A percentile compares a stretch with the other conserved stretches of the same genome.
phyloP scores from a whole-genome alignment of 805 yeast genomes.

The Allodekkera sacchari region DNA sequence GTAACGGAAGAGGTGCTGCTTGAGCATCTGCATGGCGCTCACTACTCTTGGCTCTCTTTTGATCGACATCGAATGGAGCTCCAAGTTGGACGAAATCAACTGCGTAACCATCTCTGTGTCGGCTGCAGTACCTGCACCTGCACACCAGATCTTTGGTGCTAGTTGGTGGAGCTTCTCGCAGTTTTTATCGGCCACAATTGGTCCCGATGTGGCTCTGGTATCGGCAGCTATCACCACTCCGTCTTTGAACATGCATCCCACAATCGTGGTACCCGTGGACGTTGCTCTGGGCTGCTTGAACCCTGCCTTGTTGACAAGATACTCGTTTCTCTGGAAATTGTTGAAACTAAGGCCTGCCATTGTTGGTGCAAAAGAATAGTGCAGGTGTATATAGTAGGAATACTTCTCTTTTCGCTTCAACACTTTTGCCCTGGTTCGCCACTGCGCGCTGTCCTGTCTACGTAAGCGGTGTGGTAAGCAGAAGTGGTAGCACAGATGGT shows the following conservation, averaged over 20 bases:
- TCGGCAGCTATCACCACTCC: conserved; percentile 99
- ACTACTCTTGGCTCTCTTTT: conserved; percentile 88
- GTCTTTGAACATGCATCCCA: conserved; percentile 85
- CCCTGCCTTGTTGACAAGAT: conserved; percentile 57
- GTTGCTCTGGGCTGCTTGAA: conserved; percentile 80
- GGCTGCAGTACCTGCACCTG: conserved; percentile 99
- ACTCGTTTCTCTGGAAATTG: conserved; percentile 83
- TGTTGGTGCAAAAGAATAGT: not conserved
- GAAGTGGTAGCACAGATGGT: too few relatives aligned
- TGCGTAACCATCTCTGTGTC: conserved; percentile 98
- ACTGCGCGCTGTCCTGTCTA: not conserved
- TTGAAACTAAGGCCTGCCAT: conserved; percentile 94
- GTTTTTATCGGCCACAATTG: conserved; percentile 95
- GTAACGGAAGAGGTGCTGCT: conserved; percentile 92
- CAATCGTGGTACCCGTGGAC: conserved; percentile 98
- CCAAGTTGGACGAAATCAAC: conserved; percentile 82
- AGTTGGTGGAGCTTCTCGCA: conserved; percentile 90
- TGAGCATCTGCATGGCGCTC: conserved; percentile 84
- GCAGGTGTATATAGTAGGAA: not conserved
- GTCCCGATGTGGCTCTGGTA: conserved; percentile 96
- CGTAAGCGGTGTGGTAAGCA: too few relatives aligned
- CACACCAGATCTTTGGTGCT: conserved; percentile 95
- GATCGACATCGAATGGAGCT: conserved; percentile 77
- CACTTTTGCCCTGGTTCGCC: not conserved
- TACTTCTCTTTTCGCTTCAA: not conserved